Base-by-base conservation (phyloP, 2,329 filamentous ascomycete species). In the Tolypocladium pustulatum region DNA sequence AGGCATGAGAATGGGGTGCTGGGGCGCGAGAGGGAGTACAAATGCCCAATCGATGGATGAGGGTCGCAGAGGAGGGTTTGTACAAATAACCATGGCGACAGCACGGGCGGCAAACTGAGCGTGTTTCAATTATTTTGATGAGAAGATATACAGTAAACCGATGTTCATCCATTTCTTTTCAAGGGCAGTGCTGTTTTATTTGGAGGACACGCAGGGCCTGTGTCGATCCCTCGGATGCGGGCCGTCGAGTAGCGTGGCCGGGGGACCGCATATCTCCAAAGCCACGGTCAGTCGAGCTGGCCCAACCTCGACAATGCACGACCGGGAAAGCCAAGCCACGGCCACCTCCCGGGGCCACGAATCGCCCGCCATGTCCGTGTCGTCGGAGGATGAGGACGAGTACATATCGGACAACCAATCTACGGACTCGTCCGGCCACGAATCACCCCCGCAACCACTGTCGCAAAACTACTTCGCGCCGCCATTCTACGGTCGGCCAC, bases 401-500 rank as follows among this genome's bases (percentile, higher is more conserved):
- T 72, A 71, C 59, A 65, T 73, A 58, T 72, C 67, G 12, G 71
- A 73, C 57, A 67, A 66, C 54, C 69, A 69, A 30, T 70, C 67
- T 2, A 64, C 62, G n/a, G 67, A 66, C 59, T 71, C 71, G 1
- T 71, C 68, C 7, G 68, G 56, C 49, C 69, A 72, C 52, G 71
- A 72, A 51, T 71, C 72, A 9, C 74, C 74, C 4, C 77, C 76
- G 13, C 77, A 73, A 20, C 77, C 76, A 13, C 70, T 77, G 25
- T 77, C 76, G 55, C 79, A 79, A 60, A 81, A 83, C 72, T 79
- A 80, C 70, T 84, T 85, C 63, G 81, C 81, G 55, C 94, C 94
- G 32, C 94, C 94, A 20, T 97, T 97, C 78, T 99, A 99, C 78
- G 95, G 95, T 63, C 86, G 93, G 3, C 94, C 94, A n/a, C 94